Evolutionary conservation across 73 alveolate genomes (phyloP), one percentile per base, ranked within the genome.

Genomic region (Diophrys sp.): DNA sequence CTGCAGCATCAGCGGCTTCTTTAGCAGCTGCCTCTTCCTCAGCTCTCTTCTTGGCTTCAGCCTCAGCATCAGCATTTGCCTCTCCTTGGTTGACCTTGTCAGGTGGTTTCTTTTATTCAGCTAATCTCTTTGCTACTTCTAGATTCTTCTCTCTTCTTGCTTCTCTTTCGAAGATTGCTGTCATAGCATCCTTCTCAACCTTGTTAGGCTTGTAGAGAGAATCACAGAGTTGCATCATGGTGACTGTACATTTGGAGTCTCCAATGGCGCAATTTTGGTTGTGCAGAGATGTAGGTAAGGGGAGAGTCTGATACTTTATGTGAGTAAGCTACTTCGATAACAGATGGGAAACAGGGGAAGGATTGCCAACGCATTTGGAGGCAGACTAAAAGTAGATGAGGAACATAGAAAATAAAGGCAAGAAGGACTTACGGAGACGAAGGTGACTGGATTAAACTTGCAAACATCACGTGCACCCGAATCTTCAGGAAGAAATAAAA

Each of bases 231-330:
- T 84, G 90, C 88, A 94, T 82, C 85, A 94, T 78, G 0, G 97
- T 90, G 74, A 94, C 97, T 11, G 98, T 89, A n/a, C 98, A 97
- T 68, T 94, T 97, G 30, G 94, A 78, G 81, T 94, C 98, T 30
- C 98, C 98, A 54, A 94, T 83, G 26, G 98, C 98, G 29, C 87
- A 96, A 78, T 91, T 76, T 54, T 84, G 73, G 24, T 67, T 80
- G 71, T 0, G 75, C 73, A 14, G 94, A 79, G 56, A 87, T 80
- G 54, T 83, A 67, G n/a, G 90, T 75, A 67, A 87, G 34, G 0
- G 94, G 88, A 30, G 84, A 74, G 73, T 87, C 94, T 2, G 89
- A 87, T 33, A 70, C 62, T 74, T 93, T 95, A 32, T 95, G 98
- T 56, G 94, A 80, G 85, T 77, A 92, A 29, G 98, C 99, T 29